These are phyloP conservation scores for Fistulinella prunicolor DNA, from an alignment of 768 basidiomycete genomes.

Conservation along the genomic window DNA sequence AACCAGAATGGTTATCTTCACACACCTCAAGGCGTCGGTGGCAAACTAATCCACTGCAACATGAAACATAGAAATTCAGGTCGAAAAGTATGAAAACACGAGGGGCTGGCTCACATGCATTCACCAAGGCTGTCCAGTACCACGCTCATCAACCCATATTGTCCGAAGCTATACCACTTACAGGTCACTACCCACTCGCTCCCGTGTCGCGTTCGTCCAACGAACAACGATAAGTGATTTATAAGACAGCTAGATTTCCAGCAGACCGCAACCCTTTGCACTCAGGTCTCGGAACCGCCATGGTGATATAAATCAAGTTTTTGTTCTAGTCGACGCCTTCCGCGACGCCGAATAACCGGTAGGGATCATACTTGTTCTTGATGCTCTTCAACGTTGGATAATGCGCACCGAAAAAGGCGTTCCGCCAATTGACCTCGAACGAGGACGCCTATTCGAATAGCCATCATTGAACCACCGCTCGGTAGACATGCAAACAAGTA, in stretches of 20 bases:
- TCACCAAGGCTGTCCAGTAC: too few relatives aligned
- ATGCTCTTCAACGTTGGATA: slow-evolving; percentile 39
- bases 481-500: too few relatives aligned
- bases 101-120: background rate
- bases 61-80: background rate
- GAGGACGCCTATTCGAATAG: slow-evolving; percentile 49
- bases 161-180: too few relatives aligned
- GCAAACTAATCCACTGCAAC: slow-evolving; percentile 1
- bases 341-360: slow-evolving; percentile 42
- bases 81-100: slow-evolving; percentile 5
- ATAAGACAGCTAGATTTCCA: too few relatives aligned
- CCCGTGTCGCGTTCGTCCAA: too few relatives aligned
- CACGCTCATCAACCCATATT: too few relatives aligned
- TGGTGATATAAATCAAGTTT: too few relatives aligned
- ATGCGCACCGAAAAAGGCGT: slow-evolving; percentile 48
- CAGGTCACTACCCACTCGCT: too few relatives aligned
- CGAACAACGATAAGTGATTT: too few relatives aligned
- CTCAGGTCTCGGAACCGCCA: too few relatives aligned
- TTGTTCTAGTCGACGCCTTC: slow-evolving; percentile 50
- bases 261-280: too few relatives aligned
- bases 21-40: slow-evolving; percentile 1
- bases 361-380: slow-evolving; percentile 46
- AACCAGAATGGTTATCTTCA: slow-evolving; percentile 4
- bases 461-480: too few relatives aligned
- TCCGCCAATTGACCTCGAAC: slow-evolving; percentile 39